These are phyloP conservation scores for Podosphaera fusca DNA, from an alignment of 2,329 filamentous ascomycete genomes.

Conservation along the genomic window DNA sequence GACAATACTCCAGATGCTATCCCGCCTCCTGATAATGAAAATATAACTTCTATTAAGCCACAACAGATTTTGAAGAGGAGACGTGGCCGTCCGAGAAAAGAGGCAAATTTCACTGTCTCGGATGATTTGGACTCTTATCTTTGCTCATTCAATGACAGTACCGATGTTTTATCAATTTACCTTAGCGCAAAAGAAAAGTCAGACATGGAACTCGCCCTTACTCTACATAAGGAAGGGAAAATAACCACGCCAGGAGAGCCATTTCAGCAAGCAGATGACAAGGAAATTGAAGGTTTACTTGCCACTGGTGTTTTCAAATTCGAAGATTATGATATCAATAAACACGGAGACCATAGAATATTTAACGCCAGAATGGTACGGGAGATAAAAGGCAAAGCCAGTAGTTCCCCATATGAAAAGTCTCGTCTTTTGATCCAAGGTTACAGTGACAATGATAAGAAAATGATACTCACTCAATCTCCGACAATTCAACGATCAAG, in stretches of 20 bases:
- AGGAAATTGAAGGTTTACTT: neutral
- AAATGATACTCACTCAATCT: neutral
- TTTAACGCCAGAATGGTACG: neutral
- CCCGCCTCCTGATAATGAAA: neutral
- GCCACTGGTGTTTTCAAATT: neutral
- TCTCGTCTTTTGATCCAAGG: neutral
- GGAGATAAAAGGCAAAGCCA: neutral
- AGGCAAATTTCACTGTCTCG: neutral
- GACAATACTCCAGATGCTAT: neutral
- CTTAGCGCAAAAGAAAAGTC: neutral
- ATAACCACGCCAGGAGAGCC: neutral
- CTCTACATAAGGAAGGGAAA: neutral
- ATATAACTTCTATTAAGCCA: neutral
- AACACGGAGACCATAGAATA: neutral
- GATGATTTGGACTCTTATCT: neutral
- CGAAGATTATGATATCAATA: neutral
- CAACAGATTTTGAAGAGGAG: neutral
- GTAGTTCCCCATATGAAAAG: neutral
- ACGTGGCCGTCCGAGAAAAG: neutral
- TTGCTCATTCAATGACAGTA: neutral
- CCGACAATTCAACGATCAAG: neutral
- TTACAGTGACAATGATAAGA: neutral
- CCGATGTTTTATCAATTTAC: neutral
- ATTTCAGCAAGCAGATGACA: neutral
- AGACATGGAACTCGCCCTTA: neutral